Conservation (phyloP, 176 grass and related monocot genomes). For the Thinopyrum elongatum region DNA sequence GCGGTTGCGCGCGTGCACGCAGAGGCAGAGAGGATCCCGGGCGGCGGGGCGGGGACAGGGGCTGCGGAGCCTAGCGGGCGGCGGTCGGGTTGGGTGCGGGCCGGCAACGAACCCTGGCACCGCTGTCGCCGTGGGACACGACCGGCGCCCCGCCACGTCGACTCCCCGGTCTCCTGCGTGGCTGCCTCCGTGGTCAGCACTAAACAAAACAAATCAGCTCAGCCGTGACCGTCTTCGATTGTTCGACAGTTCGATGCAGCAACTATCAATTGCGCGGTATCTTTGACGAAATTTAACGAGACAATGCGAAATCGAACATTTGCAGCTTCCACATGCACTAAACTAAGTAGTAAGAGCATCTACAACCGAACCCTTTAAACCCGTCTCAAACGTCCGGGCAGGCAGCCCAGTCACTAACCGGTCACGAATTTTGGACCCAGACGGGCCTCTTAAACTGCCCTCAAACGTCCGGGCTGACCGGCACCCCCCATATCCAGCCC, state of each 20-base stretch:
- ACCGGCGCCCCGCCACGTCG: constrained; percentile 27
- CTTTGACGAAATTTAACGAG: no score
- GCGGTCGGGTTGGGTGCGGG: constrained; percentile 41
- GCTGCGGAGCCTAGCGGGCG: constrained; percentile 27
- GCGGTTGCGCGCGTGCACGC: constrained; percentile 14
- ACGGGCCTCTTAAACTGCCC: no score
- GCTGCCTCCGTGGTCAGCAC: neutral
- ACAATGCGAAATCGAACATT: no score
- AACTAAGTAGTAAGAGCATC: no score
- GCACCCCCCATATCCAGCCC: no score
- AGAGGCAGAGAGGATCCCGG: constrained; percentile 24
- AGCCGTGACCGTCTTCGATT: neutral
- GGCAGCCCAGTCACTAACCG: no score
- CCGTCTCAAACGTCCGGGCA: no score
- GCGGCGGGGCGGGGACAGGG: constrained; percentile 22
- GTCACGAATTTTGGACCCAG: no score
- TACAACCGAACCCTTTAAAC: no score
- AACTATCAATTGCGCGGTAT: no score
- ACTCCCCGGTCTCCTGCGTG: constrained; percentile 31
- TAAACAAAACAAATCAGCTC: neutral
- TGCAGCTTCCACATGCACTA: neutral
- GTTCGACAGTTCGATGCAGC: no score
- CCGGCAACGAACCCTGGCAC: constrained; percentile 40
- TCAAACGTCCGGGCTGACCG: no score
- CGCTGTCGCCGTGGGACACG: constrained; percentile 33